These are phyloP conservation scores for Patellaria atrata DNA, from an alignment of 495 filamentous ascomycete genomes.

Conservation along the genomic window DNA sequence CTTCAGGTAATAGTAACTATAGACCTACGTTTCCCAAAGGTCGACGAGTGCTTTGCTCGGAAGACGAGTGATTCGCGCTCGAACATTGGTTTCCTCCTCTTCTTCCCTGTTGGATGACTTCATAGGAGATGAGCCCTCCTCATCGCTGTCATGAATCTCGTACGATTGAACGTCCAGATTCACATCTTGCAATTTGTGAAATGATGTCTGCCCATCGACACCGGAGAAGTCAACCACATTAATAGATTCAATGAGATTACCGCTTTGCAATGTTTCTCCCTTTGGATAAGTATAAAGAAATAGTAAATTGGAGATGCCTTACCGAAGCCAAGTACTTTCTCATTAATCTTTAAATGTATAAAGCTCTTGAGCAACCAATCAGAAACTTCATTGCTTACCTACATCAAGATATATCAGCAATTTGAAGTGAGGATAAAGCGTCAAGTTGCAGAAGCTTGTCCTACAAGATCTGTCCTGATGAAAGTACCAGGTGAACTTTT, in stretches of 20 bases:
- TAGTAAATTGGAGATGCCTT: neutral
- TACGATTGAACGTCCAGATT: conserved; percentile 24
- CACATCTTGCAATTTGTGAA: conserved; percentile 10
- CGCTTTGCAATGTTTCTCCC: conserved; percentile 5
- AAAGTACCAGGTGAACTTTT: conserved; percentile 5
- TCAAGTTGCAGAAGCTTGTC: neutral
- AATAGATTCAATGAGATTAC: conserved; percentile 15
- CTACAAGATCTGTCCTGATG: conserved; percentile 10
- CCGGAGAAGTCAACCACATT: conserved; percentile 22
- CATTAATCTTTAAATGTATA: conserved; percentile 11
- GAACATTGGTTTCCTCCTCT: conserved; percentile 7
- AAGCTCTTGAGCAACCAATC: conserved; percentile 12
- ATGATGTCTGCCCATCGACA: neutral
- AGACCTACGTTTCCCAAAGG: conserved; percentile 36
- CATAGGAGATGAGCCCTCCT: conserved; percentile 2
- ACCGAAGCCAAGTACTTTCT: conserved; percentile 8
- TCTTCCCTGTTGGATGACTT: neutral
- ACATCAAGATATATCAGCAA: neutral
- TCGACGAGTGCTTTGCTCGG: conserved; percentile 32
- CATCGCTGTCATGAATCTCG: conserved; percentile 7
- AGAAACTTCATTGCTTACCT: conserved; percentile 16
- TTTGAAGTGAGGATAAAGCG: neutral
- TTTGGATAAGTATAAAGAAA: neutral
- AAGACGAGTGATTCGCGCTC: conserved; percentile 25
- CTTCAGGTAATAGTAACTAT: neutral